Evolutionary conservation across 805 yeast genomes (phyloP), one percentile per base, ranked within the genome.

Genomic region (Pichia eremophila): DNA sequence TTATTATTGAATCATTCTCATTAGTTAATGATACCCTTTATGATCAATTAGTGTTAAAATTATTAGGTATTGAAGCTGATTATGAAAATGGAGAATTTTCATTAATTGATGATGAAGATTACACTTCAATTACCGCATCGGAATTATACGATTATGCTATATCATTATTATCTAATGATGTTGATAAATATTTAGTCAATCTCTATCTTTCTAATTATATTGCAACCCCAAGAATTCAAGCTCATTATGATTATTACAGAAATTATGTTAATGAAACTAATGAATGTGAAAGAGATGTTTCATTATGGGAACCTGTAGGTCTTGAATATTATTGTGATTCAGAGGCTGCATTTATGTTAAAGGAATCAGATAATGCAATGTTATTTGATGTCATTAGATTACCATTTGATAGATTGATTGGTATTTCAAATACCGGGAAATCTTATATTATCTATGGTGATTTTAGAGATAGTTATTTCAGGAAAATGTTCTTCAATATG

Each of bases 311-410:
- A 49, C 46, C 50, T 8, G 29, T 47, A 18, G 75, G 75, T 43
- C 69, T 70, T 27, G 50, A 56, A 39, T 61, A 72, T 2, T 83
- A 81, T 57, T 81, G 89, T 56, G 76, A 82, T 10, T 68, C 81
- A 3, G 85, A 78, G 47, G 95, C 84, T 48, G 74, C 88, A 1
- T 93, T 78, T 62, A 95, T 96, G 3, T 69, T 93, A 48, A 82
- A 83, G 60, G 76, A 87, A 0, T 68, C 69, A 27, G 65, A 67
- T n/a, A 55, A 60, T 7, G 41, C 48, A n/a, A 28, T 44, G 32
- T 14, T 40, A 14, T 39, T 46, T 14, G 43, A 43, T 9, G 57
- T 63, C 1, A 40, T 54, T 7, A 29, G 66, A 15, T 41, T 66
- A 4, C 69, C 78, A 0, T 74, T 76, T 51, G 97, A 91, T 57